Conservation (phyloP, 352 stramenopile genomes). For the Globisporangium lucens region DNA sequence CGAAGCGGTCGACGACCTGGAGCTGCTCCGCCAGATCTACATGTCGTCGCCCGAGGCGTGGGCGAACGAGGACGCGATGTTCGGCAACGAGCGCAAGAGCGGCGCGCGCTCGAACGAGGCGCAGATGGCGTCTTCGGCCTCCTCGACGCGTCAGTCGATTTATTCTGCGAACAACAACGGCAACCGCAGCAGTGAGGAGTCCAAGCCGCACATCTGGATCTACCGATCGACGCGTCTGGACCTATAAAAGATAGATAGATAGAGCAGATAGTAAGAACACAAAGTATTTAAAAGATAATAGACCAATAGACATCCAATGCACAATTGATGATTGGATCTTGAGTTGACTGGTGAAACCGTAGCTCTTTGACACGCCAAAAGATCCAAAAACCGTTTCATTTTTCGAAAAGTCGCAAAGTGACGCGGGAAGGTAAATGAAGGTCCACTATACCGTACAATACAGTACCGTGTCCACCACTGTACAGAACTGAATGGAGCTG, state of each 20-base stretch:
- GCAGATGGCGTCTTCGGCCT: not conserved
- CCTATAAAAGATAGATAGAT: not conserved
- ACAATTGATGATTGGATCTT: not conserved
- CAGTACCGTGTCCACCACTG: not conserved
- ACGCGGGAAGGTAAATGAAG: slow-evolving; percentile 4
- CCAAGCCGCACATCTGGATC: slow-evolving; percentile 2
- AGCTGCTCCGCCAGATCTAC: slow-evolving; percentile 42
- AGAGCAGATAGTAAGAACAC: no score
- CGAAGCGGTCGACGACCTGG: slow-evolving; percentile 36
- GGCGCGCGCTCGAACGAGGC: not conserved
- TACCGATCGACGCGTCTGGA: slow-evolving; percentile 10
- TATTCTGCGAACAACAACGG: not conserved
- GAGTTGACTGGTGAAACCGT: not conserved
- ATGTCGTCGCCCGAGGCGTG: slow-evolving; percentile 25
- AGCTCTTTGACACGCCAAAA: slow-evolving; percentile 2
- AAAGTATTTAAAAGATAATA: not conserved
- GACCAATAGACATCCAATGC: not conserved
- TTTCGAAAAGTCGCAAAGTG: not conserved
- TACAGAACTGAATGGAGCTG: not conserved
- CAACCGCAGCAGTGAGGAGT: not conserved
- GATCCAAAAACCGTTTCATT: not conserved
- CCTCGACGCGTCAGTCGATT: not conserved
- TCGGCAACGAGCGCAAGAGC: not conserved
- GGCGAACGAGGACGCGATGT: not conserved
- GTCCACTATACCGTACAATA: not conserved